phyloP scores from a whole-genome alignment of 331 rosid species.

The Acacia pycnantha region DNA sequence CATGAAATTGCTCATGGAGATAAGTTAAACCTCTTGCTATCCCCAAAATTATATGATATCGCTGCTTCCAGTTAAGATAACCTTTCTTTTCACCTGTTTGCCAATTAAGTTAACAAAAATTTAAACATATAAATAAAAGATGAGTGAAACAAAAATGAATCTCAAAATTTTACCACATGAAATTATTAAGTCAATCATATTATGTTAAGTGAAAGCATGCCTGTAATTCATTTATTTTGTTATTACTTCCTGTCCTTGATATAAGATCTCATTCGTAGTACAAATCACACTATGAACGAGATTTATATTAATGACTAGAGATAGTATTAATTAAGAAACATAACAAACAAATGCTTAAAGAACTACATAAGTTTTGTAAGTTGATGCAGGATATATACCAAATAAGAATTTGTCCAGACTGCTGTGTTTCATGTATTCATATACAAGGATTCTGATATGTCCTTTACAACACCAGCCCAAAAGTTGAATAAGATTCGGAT shows the following conservation, averaged over 20 bases:
- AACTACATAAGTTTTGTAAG: not conserved
- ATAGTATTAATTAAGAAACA: not conserved
- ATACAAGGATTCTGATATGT: not conserved
- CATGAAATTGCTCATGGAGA: conserved; percentile 53
- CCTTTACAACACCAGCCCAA: not conserved
- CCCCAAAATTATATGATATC: conserved; percentile 52
- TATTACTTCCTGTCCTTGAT: no score
- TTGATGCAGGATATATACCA: not conserved
- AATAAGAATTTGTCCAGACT: not conserved
- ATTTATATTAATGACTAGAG: no score
- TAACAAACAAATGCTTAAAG: not conserved
- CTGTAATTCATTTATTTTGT: not conserved
- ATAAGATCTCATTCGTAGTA: no score
- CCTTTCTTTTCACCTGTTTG: conserved; percentile 50
- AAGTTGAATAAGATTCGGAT: not conserved
- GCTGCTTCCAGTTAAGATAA: conserved; percentile 53
- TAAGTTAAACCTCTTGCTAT: conserved; percentile 63
- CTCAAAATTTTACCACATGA: not conserved
- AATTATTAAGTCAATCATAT: not conserved
- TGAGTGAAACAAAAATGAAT: not conserved
- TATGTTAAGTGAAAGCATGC: not conserved
- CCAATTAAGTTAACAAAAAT: not conserved
- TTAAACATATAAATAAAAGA: not conserved
- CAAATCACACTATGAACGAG: no score
- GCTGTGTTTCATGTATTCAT: not conserved